phyloP scores from a whole-genome alignment of 306 rosid species.

The Pyrus communis region DNA sequence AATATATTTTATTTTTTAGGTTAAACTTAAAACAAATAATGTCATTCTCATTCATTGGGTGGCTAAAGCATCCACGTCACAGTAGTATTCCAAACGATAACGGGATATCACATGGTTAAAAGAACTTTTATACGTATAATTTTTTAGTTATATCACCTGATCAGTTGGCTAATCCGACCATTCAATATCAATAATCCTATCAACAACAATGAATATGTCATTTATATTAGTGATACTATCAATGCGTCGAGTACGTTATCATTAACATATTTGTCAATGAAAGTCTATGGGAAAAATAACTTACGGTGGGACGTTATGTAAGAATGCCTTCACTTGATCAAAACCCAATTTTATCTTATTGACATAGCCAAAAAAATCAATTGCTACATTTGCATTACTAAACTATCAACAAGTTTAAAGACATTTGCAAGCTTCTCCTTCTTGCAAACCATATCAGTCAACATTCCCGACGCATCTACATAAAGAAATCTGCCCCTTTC shows the following conservation, averaged over 20 bases:
- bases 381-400: slow-evolving; percentile 14
- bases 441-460: slow-evolving; percentile 37
- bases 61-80: background rate
- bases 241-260: too few relatives aligned
- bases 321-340: background rate
- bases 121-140: too few relatives aligned
- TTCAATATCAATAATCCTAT: too few relatives aligned
- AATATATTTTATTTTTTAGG: too few relatives aligned
- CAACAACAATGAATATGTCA: too few relatives aligned
- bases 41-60: background rate
- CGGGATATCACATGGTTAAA: too few relatives aligned
- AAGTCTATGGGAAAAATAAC: background rate
- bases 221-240: background rate
- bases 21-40: too few relatives aligned
- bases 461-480: slow-evolving; percentile 33
- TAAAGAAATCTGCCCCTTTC: slow-evolving; percentile 25
- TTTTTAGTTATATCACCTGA: rapidly evolving
- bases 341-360: background rate
- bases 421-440: slow-evolving; percentile 22
- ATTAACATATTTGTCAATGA: background rate
- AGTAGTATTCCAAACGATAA: too few relatives aligned
- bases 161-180: too few relatives aligned
- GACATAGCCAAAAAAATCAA: background rate
- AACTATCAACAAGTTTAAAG: slow-evolving; percentile 28
- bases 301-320: background rate